Evolutionary conservation across 2,329 filamentous ascomycete genomes (phyloP).

Genomic region (Trichoderma sp.): DNA sequence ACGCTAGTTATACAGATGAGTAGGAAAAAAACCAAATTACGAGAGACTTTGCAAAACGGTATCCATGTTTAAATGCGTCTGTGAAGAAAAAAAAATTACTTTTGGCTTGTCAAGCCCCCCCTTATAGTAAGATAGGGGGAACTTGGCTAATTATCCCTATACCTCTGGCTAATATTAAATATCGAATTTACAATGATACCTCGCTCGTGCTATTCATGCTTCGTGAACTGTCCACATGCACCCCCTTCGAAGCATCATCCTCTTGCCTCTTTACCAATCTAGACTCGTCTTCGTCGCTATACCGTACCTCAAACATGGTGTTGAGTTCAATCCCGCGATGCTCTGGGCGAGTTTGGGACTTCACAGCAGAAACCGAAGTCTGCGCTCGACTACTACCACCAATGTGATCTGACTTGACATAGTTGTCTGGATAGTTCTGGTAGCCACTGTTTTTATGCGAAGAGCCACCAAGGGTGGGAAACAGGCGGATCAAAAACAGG

Average conservation of each 20-base stretch:
- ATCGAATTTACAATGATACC: neutral
- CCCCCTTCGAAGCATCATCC: neutral
- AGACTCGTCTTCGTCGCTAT: neutral
- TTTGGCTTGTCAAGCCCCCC: neutral
- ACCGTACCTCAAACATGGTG: neutral
- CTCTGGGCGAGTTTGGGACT: neutral
- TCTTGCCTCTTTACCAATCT: neutral
- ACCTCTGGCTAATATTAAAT: neutral
- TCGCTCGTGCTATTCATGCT: neutral
- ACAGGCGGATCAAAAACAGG: slow-evolving; percentile 28
- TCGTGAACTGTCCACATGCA: neutral
- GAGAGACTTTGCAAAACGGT: neutral
- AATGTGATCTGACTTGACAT: neutral
- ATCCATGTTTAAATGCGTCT: neutral
- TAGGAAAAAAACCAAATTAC: neutral
- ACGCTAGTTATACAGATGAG: neutral
- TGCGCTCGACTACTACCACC: neutral
- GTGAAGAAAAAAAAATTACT: neutral
- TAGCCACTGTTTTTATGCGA: slow-evolving; percentile 6
- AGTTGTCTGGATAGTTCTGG: neutral
- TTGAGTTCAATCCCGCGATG: neutral
- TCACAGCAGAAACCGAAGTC: neutral
- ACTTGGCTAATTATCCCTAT: neutral
- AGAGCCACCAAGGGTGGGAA: neutral
- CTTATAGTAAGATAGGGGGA: neutral